Percentiles rank a stretch among this genome's conserved stretches.
phyloP scores from a whole-genome alignment of 2,329 filamentous ascomycete genomes.

The Coniochaeta sp. region DNA sequence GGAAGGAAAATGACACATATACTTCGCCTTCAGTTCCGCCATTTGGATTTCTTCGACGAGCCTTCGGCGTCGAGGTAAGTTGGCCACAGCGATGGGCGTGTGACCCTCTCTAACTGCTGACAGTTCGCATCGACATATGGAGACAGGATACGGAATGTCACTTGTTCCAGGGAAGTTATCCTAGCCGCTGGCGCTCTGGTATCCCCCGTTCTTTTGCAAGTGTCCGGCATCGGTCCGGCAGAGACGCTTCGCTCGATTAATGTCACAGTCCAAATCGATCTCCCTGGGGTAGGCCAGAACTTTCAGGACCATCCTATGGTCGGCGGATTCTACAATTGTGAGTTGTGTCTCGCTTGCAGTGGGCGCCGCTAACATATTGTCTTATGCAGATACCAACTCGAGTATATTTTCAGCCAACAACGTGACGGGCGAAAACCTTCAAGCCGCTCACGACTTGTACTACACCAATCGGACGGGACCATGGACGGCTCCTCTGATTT shows the following conservation, averaged over 20 bases:
- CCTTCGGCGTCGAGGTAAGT: constrained; percentile 30
- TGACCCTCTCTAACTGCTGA: not conserved
- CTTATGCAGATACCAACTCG: constrained; percentile 10
- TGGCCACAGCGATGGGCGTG: not conserved
- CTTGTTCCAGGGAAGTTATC: constrained; percentile 21
- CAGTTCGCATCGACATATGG: constrained; percentile 20
- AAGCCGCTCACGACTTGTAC: constrained; percentile 11
- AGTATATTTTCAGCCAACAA: constrained; percentile 10
- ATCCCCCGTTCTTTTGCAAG: constrained; percentile 21
- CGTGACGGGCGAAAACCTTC: constrained; percentile 9
- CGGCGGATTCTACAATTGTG: constrained; percentile 22
- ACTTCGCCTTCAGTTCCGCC: constrained; percentile 4
- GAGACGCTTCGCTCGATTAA: constrained; percentile 17
- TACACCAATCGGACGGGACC: constrained; percentile 14
- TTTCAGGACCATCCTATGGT: constrained; percentile 27
- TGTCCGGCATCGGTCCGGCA: constrained; percentile 25
- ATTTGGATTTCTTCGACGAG: constrained; percentile 6
- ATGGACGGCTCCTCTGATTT: constrained; percentile 16
- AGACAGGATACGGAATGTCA: constrained; percentile 11
- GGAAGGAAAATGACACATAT: constrained; percentile 5
- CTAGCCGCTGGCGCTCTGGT: constrained; percentile 21
- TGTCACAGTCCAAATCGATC: constrained; percentile 18
- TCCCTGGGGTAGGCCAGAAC: constrained; percentile 21
- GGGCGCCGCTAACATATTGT: not conserved
- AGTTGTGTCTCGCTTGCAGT: not conserved